Conservation (phyloP, 768 basidiomycete genomes). For the Hygrocybe punicea region DNA sequence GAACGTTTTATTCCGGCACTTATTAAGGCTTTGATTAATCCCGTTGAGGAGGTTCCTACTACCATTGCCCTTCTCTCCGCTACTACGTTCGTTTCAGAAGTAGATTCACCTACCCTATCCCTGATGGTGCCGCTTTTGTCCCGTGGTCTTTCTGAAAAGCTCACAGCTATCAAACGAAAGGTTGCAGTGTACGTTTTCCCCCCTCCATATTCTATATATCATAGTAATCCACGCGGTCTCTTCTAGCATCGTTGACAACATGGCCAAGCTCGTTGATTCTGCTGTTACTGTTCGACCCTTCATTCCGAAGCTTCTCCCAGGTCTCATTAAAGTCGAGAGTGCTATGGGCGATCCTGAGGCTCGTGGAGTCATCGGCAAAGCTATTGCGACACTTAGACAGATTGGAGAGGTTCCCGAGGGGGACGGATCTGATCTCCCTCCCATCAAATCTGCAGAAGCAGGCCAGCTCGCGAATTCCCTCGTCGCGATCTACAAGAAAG, state of each 20-base stretch:
- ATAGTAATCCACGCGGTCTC: conserved; percentile 11
- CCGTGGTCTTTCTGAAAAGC: conserved; percentile 91
- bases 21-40: conserved; percentile 97
- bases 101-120: conserved; percentile 94
- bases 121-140: conserved; percentile 95
- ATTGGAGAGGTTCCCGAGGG: conserved; percentile 86
- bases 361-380: conserved; percentile 84
- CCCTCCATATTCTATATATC: conserved; percentile 18
- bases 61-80: conserved; percentile 94
- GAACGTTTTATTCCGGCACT: conserved; percentile 96
- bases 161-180: conserved; percentile 95
- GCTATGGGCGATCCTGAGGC: conserved; percentile 98
- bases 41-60: conserved; percentile 97
- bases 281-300: conserved; percentile 93
- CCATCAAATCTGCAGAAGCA: conserved; percentile 73
- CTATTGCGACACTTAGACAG: conserved; percentile 93
- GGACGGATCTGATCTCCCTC: conserved; percentile 90
- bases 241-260: conserved; percentile 90
- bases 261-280: conserved; percentile 97
- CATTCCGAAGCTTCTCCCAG: conserved; percentile 92
- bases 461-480: conserved; percentile 64
- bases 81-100: conserved; percentile 99
- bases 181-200: conserved; percentile 77
- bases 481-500: conserved; percentile 81
- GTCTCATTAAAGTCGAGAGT: conserved; percentile 91